Evolutionary conservation across 768 basidiomycete genomes (phyloP).

Genomic region (Tulasnella sp.): DNA sequence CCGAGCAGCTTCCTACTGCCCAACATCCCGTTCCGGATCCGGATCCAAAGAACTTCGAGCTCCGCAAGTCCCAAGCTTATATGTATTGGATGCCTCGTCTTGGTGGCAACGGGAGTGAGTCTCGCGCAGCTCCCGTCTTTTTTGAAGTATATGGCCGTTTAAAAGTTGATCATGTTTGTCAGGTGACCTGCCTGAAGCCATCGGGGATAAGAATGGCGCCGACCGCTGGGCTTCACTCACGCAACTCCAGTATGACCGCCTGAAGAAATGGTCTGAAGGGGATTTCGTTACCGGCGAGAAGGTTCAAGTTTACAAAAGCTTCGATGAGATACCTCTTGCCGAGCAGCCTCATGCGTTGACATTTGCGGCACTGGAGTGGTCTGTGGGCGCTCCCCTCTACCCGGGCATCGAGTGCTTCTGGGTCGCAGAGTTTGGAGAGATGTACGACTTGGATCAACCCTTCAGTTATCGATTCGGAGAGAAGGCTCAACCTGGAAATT

Average conservation of each 20-base stretch:
- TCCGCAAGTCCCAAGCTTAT: not conserved
- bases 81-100: slow-evolving; percentile 6
- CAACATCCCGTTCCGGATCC: not conserved
- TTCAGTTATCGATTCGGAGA: slow-evolving; percentile 28
- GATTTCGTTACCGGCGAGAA: not conserved
- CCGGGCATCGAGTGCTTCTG: slow-evolving; percentile 11
- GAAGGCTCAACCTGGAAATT: slow-evolving; percentile 26
- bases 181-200: not conserved
- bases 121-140: too few species aligned
- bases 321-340: slow-evolving; percentile 32
- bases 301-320: slow-evolving; percentile 28
- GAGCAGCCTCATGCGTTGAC: slow-evolving; percentile 29
- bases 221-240: slow-evolving; percentile 3
- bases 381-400: slow-evolving; percentile 32
- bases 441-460: slow-evolving; percentile 27
- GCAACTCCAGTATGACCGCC: slow-evolving; percentile 5
- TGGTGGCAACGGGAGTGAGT: not conserved
- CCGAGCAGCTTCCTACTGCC: not conserved
- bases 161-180: too few species aligned
- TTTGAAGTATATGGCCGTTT: too few species aligned
- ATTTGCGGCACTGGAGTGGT: slow-evolving; percentile 31
- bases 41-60: not conserved
- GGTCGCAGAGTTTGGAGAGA: slow-evolving; percentile 25
- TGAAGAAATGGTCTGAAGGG: slow-evolving; percentile 4
- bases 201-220: not conserved